These are phyloP conservation scores for Neofusicoccum ribis DNA, from an alignment of 2,329 filamentous ascomycete species.

Conservation along the genomic window DNA sequence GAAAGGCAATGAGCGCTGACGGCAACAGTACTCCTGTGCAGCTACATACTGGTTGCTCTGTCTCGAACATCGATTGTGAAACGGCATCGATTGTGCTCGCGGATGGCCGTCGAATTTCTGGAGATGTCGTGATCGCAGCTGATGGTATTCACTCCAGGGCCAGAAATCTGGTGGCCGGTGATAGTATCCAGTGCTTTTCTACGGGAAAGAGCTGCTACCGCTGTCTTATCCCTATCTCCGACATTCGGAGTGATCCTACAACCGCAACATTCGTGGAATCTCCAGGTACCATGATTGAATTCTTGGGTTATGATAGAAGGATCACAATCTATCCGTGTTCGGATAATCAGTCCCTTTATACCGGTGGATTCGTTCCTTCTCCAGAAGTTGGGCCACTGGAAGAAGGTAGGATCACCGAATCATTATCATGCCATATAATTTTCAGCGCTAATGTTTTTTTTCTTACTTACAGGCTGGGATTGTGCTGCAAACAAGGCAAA, in stretches of 20 bases:
- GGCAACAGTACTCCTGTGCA: constrained; percentile 38
- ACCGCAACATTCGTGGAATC: constrained; percentile 40
- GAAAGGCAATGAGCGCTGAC: constrained; percentile 23
- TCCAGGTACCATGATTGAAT: constrained; percentile 45
- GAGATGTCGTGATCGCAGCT: constrained; percentile 56
- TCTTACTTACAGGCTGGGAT: constrained; percentile 22
- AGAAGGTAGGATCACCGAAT: background rate
- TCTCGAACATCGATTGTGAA: constrained; percentile 46
- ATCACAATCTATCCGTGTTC: constrained; percentile 52
- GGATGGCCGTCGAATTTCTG: constrained; percentile 44
- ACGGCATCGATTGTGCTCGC: constrained; percentile 47
- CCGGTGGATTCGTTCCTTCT: constrained; percentile 20
- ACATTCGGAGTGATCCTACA: constrained; percentile 41
- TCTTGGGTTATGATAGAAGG: constrained; percentile 44
- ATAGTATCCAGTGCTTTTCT: constrained; percentile 40
- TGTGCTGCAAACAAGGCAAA: constrained; percentile 38
- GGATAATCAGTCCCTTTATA: constrained; percentile 50
- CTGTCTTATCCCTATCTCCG: constrained; percentile 54
- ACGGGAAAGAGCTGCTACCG: constrained; percentile 60
- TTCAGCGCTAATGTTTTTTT: background rate
- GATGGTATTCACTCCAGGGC: constrained; percentile 51
- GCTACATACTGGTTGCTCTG: constrained; percentile 44
- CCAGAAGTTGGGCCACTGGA: background rate
- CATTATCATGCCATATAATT: no score
- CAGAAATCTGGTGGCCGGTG: constrained; percentile 30